A percentile compares a stretch with the other conserved stretches of the same genome.
Conservation (phyloP, 805 yeast genomes). For the Kodamaea jinghongensis region DNA sequence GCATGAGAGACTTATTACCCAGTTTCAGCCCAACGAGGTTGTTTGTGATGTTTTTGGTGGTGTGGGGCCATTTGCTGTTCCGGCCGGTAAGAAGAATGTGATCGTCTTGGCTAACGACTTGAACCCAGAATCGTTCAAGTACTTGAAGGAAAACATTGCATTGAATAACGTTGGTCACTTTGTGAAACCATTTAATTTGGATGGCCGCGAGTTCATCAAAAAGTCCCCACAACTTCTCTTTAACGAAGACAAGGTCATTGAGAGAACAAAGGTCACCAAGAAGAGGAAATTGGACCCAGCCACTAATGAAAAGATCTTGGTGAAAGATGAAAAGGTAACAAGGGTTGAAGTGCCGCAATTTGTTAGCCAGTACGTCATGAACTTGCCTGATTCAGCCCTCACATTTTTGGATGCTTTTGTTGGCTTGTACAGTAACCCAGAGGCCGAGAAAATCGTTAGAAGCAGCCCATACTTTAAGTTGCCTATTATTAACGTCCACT, state of each 20-base stretch:
- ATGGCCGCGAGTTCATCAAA: constrained; percentile 79
- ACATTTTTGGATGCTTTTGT: constrained; percentile 74
- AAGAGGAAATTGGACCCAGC: constrained; percentile 38
- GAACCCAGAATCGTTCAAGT: constrained; percentile 81
- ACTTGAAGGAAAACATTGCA: constrained; percentile 61
- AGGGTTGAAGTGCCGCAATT: constrained; percentile 47
- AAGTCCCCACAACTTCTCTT: constrained; percentile 52
- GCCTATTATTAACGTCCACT: constrained; percentile 83
- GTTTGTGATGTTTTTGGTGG: constrained; percentile 98
- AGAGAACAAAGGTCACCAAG: constrained; percentile 31
- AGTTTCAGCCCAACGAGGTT: constrained; percentile 63
- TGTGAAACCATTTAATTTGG: constrained; percentile 66
- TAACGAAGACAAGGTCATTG: constrained; percentile 31
- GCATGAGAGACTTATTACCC: constrained; percentile 73
- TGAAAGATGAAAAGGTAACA: constrained; percentile 16
- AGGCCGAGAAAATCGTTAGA: constrained; percentile 32
- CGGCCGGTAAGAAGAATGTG: constrained; percentile 83
- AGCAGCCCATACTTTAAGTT: constrained; percentile 48
- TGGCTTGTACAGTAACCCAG: constrained; percentile 59
- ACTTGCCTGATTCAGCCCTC: constrained; percentile 89
- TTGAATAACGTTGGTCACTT: constrained; percentile 60
- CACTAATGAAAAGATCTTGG: constrained; percentile 21
- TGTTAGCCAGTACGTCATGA: constrained; percentile 84
- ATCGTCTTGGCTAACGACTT: constrained; percentile 89
- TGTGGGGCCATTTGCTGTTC: constrained; percentile 96